A percentile compares a stretch with the other conserved stretches of the same genome.
Evolutionary conservation across 345 rosid genomes (phyloP).

Genomic region (Eucalyptus regnans): DNA sequence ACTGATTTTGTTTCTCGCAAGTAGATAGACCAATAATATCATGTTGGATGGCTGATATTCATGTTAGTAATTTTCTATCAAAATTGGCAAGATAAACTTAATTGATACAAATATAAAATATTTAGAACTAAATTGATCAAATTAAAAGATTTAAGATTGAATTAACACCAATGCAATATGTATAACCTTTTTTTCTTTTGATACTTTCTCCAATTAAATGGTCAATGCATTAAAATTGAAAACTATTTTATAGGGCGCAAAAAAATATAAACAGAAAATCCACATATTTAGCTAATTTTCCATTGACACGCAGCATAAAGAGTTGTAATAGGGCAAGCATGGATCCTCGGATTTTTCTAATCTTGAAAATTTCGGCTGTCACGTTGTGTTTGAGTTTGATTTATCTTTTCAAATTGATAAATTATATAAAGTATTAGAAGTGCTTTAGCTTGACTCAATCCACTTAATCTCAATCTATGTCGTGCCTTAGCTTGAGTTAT

Average conservation of each 20-base stretch:
- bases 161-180: neutral
- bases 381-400: neutral
- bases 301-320: fast-evolving
- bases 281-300: neutral
- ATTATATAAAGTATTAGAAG: neutral
- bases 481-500: too few relatives aligned
- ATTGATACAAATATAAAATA: too few relatives aligned
- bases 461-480: too few relatives aligned
- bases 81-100: neutral
- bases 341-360: neutral
- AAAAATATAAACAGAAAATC: too few relatives aligned
- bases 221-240: neutral
- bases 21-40: neutral
- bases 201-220: neutral
- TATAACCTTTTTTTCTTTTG: too few relatives aligned
- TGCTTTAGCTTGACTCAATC: neutral
- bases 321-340: neutral
- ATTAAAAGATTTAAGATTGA: too few relatives aligned
- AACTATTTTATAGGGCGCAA: too few relatives aligned
- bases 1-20: neutral
- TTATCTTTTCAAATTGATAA: too few relatives aligned
- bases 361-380: neutral
- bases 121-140: too few relatives aligned
- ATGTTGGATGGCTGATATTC: fast-evolving
- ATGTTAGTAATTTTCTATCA: fast-evolving